These are phyloP conservation scores for Sugiyamaella japonica DNA, from an alignment of 1,139 yeast species.

Conservation along the genomic window DNA sequence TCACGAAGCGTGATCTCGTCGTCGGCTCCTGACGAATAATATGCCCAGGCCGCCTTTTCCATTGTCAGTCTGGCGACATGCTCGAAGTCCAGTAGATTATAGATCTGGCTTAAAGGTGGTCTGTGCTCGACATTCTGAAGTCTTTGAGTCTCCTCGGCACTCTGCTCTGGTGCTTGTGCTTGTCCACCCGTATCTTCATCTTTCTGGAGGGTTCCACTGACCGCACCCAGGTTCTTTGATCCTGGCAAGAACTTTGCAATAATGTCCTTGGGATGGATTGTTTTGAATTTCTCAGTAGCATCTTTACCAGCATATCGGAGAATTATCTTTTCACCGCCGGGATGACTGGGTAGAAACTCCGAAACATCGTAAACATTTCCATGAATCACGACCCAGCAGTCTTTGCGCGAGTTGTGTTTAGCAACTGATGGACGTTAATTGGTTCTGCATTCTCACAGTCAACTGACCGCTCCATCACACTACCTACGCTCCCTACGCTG, in stretches of 20 bases:
- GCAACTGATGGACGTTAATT: constrained; percentile 46
- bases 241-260: constrained; percentile 54
- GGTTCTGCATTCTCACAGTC: background rate
- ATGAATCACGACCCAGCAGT: constrained; percentile 87
- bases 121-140: constrained; percentile 45
- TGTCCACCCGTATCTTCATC: constrained; percentile 31
- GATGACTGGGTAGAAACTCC: constrained; percentile 74
- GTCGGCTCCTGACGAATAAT: constrained; percentile 88
- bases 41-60: constrained; percentile 84
- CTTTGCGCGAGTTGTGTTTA: constrained; percentile 60
- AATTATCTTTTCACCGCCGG: constrained; percentile 82
- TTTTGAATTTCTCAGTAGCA: constrained; percentile 82
- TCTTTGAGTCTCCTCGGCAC: constrained; percentile 40
- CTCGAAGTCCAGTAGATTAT: constrained; percentile 79
- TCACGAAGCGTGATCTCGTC: constrained; percentile 89
- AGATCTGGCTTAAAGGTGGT: constrained; percentile 69
- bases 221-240: constrained; percentile 50
- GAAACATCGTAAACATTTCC: constrained; percentile 85
- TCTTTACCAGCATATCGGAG: constrained; percentile 84
- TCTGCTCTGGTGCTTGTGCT: constrained; percentile 39
- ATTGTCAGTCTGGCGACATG: constrained; percentile 75
- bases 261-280: constrained; percentile 83
- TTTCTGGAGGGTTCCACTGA: constrained; percentile 36
- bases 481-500: no score
- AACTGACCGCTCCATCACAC: background rate